These are phyloP conservation scores for Colletotrichum horii DNA, from an alignment of 2,329 filamentous ascomycete genomes.

Conservation along the genomic window DNA sequence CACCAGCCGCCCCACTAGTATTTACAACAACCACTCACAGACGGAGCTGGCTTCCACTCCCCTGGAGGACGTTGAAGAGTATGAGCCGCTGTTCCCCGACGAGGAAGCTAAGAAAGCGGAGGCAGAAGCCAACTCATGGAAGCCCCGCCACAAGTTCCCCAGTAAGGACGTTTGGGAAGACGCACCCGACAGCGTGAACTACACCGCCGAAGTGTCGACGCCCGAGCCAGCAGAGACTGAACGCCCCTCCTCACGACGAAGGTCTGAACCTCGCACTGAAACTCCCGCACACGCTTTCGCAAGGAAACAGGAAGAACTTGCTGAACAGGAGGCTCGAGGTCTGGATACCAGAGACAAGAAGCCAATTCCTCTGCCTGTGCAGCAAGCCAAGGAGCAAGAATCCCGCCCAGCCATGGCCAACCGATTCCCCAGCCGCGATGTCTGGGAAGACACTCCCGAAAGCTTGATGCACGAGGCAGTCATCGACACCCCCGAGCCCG, in stretches of 20 bases:
- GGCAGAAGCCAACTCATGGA: slow-evolving; percentile 48
- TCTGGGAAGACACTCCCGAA: slow-evolving; percentile 94
- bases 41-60: slow-evolving; percentile 68
- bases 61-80: slow-evolving; percentile 88
- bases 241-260: slow-evolving; percentile 36
- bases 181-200: slow-evolving; percentile 82
- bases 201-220: slow-evolving; percentile 81
- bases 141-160: slow-evolving; percentile 76
- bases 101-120: slow-evolving; percentile 52
- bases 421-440: slow-evolving; percentile 88
- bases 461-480: slow-evolving; percentile 81
- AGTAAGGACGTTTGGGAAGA: slow-evolving; percentile 99
- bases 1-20: slow-evolving; percentile 66
- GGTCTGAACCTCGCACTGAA: slow-evolving; percentile 32
- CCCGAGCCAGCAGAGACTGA: slow-evolving; percentile 60
- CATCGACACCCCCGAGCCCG: slow-evolving; percentile 57
- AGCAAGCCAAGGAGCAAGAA: slow-evolving; percentile 36
- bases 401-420: slow-evolving; percentile 63
- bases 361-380: slow-evolving; percentile 23
- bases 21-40: slow-evolving; percentile 61
- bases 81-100: slow-evolving; percentile 92
- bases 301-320: slow-evolving; percentile 68
- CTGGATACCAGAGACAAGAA: slow-evolving; percentile 55
- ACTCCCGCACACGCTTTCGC: slow-evolving; percentile 71
- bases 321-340: slow-evolving; percentile 57